Conservation (phyloP, 192 early-diverging fungal species). For the Rhizoclosmatium globosum region DNA sequence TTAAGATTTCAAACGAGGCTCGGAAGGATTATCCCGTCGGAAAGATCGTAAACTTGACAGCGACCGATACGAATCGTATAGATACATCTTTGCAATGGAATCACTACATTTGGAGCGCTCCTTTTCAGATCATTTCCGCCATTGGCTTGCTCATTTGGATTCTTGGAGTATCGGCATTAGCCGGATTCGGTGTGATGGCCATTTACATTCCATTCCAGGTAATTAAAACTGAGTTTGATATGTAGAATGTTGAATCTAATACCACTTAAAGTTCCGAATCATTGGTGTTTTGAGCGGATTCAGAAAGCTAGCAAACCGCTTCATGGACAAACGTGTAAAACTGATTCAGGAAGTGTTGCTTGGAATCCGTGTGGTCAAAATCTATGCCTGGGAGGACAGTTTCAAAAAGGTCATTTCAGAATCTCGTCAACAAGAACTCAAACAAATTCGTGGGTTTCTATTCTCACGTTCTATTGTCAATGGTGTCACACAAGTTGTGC, state of each 20-base stretch:
- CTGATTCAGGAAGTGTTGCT: conserved; percentile 70
- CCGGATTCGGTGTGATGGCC: conserved; percentile 19
- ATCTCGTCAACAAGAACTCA: conserved; percentile 45
- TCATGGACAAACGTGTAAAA: conserved; percentile 64
- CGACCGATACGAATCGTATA: conserved; percentile 37
- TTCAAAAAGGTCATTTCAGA: conserved; percentile 46
- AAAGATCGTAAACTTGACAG: conserved; percentile 66
- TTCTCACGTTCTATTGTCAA: conserved; percentile 26
- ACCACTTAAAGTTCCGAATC: conserved; percentile 5
- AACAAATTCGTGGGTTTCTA: conserved; percentile 28
- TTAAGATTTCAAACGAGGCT: conserved; percentile 58
- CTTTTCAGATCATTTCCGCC: conserved; percentile 32
- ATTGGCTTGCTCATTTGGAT: conserved; percentile 26
- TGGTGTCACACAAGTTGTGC: conserved; percentile 39
- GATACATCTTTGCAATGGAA: conserved; percentile 30
- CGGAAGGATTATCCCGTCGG: conserved; percentile 64
- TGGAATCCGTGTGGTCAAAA: conserved; percentile 75
- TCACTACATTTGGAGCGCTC: conserved; percentile 32
- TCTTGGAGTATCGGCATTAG: conserved; percentile 28
- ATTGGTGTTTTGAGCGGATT: not conserved
- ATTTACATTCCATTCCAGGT: conserved; percentile 20
- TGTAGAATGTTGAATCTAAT: too few species aligned
- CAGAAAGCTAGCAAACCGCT: conserved; percentile 1
- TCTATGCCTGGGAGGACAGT: conserved; percentile 72
- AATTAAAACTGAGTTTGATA: too few species aligned